Conservation (phyloP, 2,329 filamentous ascomycete genomes). For the Huntiella bhutanensis region DNA sequence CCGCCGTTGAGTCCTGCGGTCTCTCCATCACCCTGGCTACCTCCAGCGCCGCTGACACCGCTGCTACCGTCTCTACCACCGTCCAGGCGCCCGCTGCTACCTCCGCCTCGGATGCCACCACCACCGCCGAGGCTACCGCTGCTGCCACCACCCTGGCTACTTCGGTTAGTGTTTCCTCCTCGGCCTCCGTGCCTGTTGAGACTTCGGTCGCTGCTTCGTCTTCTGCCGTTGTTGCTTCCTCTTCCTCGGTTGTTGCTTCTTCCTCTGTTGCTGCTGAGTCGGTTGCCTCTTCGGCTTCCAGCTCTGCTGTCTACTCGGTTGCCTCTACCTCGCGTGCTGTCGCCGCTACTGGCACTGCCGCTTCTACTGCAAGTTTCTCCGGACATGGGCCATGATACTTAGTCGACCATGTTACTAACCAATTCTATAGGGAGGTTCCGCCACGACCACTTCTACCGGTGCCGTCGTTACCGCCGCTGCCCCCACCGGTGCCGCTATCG, state of each 20-base stretch:
- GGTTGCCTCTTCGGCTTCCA: background rate
- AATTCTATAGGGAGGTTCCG: background rate
- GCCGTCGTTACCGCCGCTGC: constrained; percentile 7
- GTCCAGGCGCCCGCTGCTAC: background rate
- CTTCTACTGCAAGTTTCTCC: constrained; percentile 5
- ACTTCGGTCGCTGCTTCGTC: background rate
- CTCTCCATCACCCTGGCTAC: background rate
- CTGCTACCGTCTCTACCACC: background rate
- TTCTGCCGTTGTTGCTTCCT: background rate
- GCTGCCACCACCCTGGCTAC: constrained; percentile 1
- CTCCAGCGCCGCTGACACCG: background rate
- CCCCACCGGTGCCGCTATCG: constrained; percentile 1
- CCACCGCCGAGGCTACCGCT: background rate
- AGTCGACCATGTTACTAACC: background rate
- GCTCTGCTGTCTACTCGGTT: background rate
- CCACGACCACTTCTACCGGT: background rate
- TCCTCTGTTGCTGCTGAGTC: background rate
- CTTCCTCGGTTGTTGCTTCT: background rate
- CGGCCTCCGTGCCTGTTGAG: background rate
- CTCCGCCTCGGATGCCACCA: background rate
- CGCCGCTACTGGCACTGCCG: background rate
- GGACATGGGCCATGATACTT: background rate
- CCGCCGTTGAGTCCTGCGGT: constrained; percentile 21
- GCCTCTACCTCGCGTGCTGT: background rate
- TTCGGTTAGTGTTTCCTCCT: background rate